Evolutionary conservation across 768 basidiomycete species (phyloP), one percentile per base, ranked within the genome.

Genomic region (Russula brevipes): DNA sequence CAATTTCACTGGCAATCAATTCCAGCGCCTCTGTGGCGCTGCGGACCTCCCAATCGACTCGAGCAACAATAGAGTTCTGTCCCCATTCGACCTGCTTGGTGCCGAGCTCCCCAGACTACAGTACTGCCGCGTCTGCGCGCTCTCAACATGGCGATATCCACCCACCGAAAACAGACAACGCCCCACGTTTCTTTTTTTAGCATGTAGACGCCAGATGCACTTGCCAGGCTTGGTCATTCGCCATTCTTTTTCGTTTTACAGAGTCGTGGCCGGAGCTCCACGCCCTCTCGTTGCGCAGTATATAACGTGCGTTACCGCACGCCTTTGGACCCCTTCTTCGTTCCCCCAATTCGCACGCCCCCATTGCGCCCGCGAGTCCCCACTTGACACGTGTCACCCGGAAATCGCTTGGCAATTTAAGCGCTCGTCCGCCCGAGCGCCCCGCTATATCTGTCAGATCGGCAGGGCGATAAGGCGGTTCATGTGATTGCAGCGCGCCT

Each of bases 231-330:
- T n/a, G 17, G 38, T 65, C 68, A 79, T 80, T 45, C 66, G 70
- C 4, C 69, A 73, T 4, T 75, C 87, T 14, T 81, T 81, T 0
- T 60, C 67, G 10, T 85, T n/a, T 86, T 70, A 76, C 87, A 58
- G 80, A 78, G 59, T 72, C 74, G 0, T 85, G 86, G 71, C 73
- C 72, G 5, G 65, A 69, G 33, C 74, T 87, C 63, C 69, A 70
- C 44, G 81, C 86, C 31, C 76, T 88, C 57, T 81, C 81, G 12
- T 76, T 87, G 30, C 76, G 84, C 24, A 85, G 84, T 0, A 79
- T 80, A 65, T 78, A 24, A 24, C 24, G 24, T 24, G 24, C 24
- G 1, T 24, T 24, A 24, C 78, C 60, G 73, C 75, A 58, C 75
- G 72, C 35, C 62, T 56, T 42, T 57, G 11, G 30, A 42, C 8